These are phyloP conservation scores for Neurospora cerealis DNA, from an alignment of 495 filamentous ascomycete species.

Conservation along the genomic window DNA sequence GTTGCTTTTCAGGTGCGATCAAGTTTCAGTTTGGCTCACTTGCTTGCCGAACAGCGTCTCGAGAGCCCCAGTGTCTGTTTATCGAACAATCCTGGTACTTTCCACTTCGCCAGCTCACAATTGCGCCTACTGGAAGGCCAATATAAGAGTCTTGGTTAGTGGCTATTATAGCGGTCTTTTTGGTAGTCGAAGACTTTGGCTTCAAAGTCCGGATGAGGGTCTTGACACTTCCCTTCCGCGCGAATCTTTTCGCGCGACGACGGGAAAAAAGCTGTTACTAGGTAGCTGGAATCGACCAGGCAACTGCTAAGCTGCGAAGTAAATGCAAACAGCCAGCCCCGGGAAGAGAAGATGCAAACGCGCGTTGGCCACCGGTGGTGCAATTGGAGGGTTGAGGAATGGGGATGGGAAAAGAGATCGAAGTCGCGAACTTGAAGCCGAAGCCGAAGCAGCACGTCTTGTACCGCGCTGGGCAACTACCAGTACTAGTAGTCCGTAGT, in stretches of 20 bases:
- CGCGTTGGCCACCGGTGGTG: neutral
- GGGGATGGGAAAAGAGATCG: neutral
- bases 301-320: neutral
- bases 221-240: neutral
- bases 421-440: neutral
- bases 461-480: neutral
- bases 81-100: too few relatives aligned
- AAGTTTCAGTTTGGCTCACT: too few relatives aligned
- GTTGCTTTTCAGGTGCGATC: too few relatives aligned
- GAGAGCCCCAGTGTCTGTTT: too few relatives aligned
- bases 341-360: neutral
- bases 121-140: too few relatives aligned
- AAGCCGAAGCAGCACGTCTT: neutral
- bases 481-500: neutral
- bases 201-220: neutral
- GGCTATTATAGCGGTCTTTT: too few relatives aligned
- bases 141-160: neutral
- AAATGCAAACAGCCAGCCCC: neutral
- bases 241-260: neutral
- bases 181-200: neutral
- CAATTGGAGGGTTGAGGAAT: neutral
- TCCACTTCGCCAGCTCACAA: too few relatives aligned
- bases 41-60: too few relatives aligned
- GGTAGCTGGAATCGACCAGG: neutral
- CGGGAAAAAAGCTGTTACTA: neutral